Conservation (phyloP, 345 rosid genomes). For the Lepidium aucheri region DNA sequence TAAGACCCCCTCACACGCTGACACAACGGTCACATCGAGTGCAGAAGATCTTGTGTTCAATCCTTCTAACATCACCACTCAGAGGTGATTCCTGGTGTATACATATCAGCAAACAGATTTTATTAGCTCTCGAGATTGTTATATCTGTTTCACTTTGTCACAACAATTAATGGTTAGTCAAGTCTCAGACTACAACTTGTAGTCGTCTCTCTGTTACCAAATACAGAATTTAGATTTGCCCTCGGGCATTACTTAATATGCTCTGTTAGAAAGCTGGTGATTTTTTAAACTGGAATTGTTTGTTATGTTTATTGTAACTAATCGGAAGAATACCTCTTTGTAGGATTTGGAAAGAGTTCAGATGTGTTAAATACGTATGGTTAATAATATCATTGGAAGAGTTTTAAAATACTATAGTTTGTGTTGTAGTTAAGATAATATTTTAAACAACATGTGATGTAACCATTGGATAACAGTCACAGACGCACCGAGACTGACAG, state of each 20-base stretch:
- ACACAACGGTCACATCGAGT: neutral
- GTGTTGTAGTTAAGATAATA: neutral
- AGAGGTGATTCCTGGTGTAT: slow-evolving; percentile 1
- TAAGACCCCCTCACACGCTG: neutral
- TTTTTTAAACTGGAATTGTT: neutral
- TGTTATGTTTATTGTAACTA: neutral
- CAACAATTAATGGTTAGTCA: neutral
- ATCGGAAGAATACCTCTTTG: neutral
- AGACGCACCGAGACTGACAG: neutral
- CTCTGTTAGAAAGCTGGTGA: neutral
- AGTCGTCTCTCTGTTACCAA: neutral
- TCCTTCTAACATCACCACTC: neutral
- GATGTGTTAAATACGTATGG: neutral
- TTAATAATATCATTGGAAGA: neutral
- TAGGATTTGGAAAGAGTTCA: neutral
- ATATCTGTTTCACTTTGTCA: neutral
- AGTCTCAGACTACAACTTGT: neutral
- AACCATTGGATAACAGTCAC: neutral
- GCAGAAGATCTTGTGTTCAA: slow-evolving; percentile 8
- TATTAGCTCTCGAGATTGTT: neutral
- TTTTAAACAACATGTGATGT: neutral
- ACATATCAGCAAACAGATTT: neutral
- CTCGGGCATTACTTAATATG: neutral
- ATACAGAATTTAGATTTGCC: neutral
- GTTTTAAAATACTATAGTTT: neutral